Evolutionary conservation across 2,329 filamentous ascomycete genomes (phyloP).

Genomic region (Trichophyton equinum): DNA sequence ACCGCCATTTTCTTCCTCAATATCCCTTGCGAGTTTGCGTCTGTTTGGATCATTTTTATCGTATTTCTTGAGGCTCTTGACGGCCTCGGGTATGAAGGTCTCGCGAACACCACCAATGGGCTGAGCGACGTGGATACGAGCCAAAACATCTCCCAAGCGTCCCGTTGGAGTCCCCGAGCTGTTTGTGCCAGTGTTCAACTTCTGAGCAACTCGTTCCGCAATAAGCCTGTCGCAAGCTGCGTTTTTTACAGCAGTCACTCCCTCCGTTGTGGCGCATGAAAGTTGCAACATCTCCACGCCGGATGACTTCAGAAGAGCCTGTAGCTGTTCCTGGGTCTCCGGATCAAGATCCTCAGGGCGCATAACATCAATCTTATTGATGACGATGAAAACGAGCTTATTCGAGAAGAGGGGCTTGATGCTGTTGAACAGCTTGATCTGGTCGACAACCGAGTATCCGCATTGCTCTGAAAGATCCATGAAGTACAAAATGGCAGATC

Average conservation of each 20-base stretch:
- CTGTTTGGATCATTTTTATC: constrained; percentile 79
- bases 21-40: constrained; percentile 65
- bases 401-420: constrained; percentile 96
- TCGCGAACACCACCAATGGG: constrained; percentile 73
- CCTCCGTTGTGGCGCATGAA: constrained; percentile 89
- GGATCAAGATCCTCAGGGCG: constrained; percentile 75
- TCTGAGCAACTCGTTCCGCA: constrained; percentile 85
- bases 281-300: constrained; percentile 89
- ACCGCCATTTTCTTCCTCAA: constrained; percentile 85
- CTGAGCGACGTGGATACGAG: constrained; percentile 92
- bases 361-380: constrained; percentile 96
- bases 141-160: constrained; percentile 77
- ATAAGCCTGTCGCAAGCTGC: constrained; percentile 85
- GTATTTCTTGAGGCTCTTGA: constrained; percentile 73
- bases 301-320: constrained; percentile 67
- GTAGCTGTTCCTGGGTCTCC: constrained; percentile 63
- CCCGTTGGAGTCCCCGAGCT: constrained; percentile 64
- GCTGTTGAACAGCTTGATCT: constrained; percentile 89
- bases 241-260: constrained; percentile 90
- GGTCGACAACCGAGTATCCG: constrained; percentile 81
- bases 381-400: constrained; percentile 89
- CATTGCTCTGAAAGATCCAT: constrained; percentile 97
- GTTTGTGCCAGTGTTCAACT: constrained; percentile 79
- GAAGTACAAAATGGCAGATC: constrained; percentile 92
- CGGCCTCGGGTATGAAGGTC: constrained; percentile 75